Base-by-base conservation (phyloP, 768 basidiomycete genomes). In the Termitomyces sp. region DNA sequence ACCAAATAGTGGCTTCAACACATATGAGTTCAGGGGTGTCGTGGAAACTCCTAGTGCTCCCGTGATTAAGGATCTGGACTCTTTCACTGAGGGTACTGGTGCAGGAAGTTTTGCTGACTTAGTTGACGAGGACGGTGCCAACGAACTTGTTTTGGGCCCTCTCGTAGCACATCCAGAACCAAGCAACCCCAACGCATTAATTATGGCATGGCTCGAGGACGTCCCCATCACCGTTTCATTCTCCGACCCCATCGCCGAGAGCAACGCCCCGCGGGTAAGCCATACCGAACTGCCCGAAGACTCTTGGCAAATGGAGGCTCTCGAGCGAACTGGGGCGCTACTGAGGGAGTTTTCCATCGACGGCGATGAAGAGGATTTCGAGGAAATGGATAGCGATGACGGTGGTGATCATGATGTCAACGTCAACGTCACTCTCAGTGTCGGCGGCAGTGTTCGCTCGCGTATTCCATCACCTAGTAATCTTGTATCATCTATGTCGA, bases 11-110 rank as follows among this genome's bases (percentile, higher is more conserved):
- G 58, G 55, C 30, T 42, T 58, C 54, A 50, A 34, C 16, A 60
- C 58, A 54, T 56, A 57, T 6, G 50, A 59, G 22, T 20, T 57
- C 15, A 24, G 39, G 33, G 57, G 54, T 33, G 37, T 47, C 45
- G 65, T 75, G 55, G 62, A 68, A 56, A 64, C 71, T 37, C 77
- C 80, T 18, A 73, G 68, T 4, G 80, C 84, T 31, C 84, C 83
- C 11, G 66, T 75, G 58, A 64, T 85, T 65, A 83, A 80, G 69
- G 84, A 85, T 65, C 67, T 78, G 34, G 83, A 84, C 60, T 79
- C 81, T 55, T 85, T 85, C 72, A 82, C 81, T n/a, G 82, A 84
- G 49, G 83, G 83, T 34, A 81, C 80, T 9, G 77, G 75, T 16
- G 68, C 71, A 58, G 82, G 83, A 47, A 81, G 80, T 61, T 83